These are phyloP conservation scores for Hamigera avellanea DNA, from an alignment of 495 filamentous ascomycete genomes.

Conservation along the genomic window DNA sequence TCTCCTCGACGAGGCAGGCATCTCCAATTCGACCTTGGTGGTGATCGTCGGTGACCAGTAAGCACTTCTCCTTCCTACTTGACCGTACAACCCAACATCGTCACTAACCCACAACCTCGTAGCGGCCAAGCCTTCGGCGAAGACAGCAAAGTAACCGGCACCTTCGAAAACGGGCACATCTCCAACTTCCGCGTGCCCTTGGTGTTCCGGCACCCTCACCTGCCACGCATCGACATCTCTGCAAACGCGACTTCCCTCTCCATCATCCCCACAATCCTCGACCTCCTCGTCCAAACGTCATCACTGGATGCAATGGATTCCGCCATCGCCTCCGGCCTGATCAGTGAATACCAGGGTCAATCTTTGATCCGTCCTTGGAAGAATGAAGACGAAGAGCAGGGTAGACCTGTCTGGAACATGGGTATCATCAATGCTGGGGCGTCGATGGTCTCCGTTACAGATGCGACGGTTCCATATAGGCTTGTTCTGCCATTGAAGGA, in stretches of 20 bases:
- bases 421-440: slow-evolving; percentile 35
- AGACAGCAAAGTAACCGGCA: slow-evolving; percentile 25
- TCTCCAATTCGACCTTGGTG: slow-evolving; percentile 18
- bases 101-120: background rate
- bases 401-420: slow-evolving; percentile 23
- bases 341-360: slow-evolving; percentile 27
- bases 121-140: slow-evolving; percentile 28
- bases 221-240: slow-evolving; percentile 27
- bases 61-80: slow-evolving; percentile 1
- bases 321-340: slow-evolving; percentile 21
- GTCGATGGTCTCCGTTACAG: slow-evolving; percentile 22
- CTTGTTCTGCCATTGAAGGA: slow-evolving; percentile 30
- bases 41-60: slow-evolving; percentile 28
- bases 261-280: slow-evolving; percentile 35
- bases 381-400: background rate
- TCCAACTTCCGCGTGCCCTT: slow-evolving; percentile 34
- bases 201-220: slow-evolving; percentile 30
- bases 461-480: slow-evolving; percentile 24
- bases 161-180: slow-evolving; percentile 35
- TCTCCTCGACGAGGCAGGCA: slow-evolving; percentile 15
- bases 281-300: slow-evolving; percentile 28
- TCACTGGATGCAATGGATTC: slow-evolving; percentile 24
- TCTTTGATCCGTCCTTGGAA: slow-evolving; percentile 20
- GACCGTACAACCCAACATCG: background rate
- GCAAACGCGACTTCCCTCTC: slow-evolving; percentile 30